A percentile compares a stretch with the other conserved stretches of the same genome.
Conservation (phyloP, 331 rosid species). For the Telfairia occidentalis region DNA sequence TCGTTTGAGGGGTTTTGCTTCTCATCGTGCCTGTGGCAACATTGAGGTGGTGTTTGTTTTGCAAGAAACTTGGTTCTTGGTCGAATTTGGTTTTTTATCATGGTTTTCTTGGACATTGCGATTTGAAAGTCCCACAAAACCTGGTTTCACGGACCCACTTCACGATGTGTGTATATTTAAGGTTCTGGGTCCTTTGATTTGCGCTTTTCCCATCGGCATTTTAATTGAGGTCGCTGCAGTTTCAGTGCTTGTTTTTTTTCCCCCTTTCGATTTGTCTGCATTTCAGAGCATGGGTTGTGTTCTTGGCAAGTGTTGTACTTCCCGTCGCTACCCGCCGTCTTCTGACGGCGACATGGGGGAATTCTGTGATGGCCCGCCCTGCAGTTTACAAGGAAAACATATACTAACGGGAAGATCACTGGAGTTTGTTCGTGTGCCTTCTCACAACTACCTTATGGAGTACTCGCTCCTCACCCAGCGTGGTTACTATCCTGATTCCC, state of each 20-base stretch:
- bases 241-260: neutral
- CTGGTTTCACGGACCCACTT: conserved; percentile 2
- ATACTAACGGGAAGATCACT: conserved; percentile 54
- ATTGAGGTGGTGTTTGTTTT: neutral
- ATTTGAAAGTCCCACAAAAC: conserved; percentile 23
- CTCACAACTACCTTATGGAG: conserved; percentile 57
- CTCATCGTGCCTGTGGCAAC: neutral
- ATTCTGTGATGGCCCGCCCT: conserved; percentile 32
- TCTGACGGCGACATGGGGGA: conserved; percentile 51
- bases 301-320: conserved; percentile 57
- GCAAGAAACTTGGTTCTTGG: neutral
- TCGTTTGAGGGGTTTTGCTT: neutral
- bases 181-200: neutral
- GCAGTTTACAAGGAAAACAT: conserved; percentile 40
- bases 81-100: conserved; percentile 13
- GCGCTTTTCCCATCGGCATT: neutral
- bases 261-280: neutral
- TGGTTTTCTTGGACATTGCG: conserved; percentile 15
- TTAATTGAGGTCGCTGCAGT: neutral
- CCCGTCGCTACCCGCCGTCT: conserved; percentile 31
- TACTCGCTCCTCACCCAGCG: conserved; percentile 73
- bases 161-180: neutral
- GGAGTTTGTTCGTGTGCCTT: conserved; percentile 53
- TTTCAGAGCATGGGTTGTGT: conserved; percentile 72
- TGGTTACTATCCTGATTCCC: conserved; percentile 84